A percentile compares a stretch with the other conserved stretches of the same genome.
Conservation (phyloP, 2,329 filamentous ascomycete species). For the Metarhizium sp. region DNA sequence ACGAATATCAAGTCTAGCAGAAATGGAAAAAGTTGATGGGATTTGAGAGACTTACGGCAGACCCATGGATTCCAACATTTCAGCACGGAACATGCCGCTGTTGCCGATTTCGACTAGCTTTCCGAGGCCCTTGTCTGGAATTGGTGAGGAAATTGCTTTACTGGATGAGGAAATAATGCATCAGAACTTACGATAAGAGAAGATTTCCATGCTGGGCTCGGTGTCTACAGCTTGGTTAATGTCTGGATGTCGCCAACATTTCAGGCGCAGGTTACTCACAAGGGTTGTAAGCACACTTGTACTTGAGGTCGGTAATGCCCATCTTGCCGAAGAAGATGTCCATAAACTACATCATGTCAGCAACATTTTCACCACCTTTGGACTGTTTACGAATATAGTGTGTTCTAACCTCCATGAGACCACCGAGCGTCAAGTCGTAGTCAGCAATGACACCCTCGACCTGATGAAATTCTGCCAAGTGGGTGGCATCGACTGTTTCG, state of each 20-base stretch:
- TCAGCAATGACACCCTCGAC: constrained; percentile 98
- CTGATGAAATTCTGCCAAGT: constrained; percentile 97
- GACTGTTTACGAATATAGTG: no score
- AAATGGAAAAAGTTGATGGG: not conserved
- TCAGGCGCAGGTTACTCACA: constrained; percentile 5
- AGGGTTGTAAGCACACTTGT: constrained; percentile 67
- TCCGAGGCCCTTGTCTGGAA: constrained; percentile 59
- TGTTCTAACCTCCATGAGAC: constrained; percentile 56
- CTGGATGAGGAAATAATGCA: not conserved
- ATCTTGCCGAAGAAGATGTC: constrained; percentile 94
- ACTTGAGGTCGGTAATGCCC: constrained; percentile 75
- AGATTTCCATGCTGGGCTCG: constrained; percentile 97
- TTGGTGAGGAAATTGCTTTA: not conserved
- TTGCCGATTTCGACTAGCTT: constrained; percentile 98
- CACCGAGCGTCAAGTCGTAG: constrained; percentile 84
- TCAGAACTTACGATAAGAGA: constrained; percentile 56
- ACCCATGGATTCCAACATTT: constrained; percentile 95
- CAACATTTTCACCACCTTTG: no score
- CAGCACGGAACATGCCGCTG: constrained; percentile 95
- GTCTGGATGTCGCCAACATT: constrained; percentile 23
- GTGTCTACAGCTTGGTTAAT: constrained; percentile 70
- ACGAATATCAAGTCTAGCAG: not conserved
- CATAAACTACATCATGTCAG: constrained; percentile 51
- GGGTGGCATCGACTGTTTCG: constrained; percentile 92
- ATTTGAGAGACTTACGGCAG: constrained; percentile 41